These are phyloP conservation scores for Amanita molliuscula DNA, from an alignment of 768 basidiomycete genomes.

Conservation along the genomic window DNA sequence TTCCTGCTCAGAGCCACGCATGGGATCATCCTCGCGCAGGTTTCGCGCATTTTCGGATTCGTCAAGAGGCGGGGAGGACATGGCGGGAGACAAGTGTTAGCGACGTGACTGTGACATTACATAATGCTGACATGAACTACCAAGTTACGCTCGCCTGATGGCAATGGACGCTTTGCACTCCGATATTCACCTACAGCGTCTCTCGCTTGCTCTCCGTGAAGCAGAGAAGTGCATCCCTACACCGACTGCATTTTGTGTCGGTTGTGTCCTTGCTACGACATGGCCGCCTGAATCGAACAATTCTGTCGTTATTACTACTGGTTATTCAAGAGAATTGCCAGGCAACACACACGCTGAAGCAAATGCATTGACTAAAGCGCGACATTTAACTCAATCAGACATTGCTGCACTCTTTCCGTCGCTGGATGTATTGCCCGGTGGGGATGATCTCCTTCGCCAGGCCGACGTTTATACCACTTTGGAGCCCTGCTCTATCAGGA, in stretches of 20 bases:
- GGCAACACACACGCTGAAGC: slow-evolving; percentile 98
- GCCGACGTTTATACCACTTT: slow-evolving; percentile 89
- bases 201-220: slow-evolving; percentile 59
- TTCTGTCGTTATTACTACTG: slow-evolving; percentile 58
- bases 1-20: slow-evolving; percentile 43
- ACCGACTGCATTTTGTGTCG: slow-evolving; percentile 85
- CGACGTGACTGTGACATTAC: background rate
- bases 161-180: background rate
- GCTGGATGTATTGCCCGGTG: slow-evolving; percentile 9
- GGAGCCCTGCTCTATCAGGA: slow-evolving; percentile 89
- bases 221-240: slow-evolving; percentile 61
- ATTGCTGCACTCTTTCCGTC: slow-evolving; percentile 34
- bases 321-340: slow-evolving; percentile 82
- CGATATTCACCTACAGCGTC: slow-evolving; percentile 11
- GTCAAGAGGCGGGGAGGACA: slow-evolving; percentile 42
- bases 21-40: slow-evolving; percentile 43
- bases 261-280: slow-evolving; percentile 59
- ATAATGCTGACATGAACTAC: slow-evolving; percentile 3
- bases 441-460: slow-evolving; percentile 32
- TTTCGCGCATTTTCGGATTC: slow-evolving; percentile 19
- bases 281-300: slow-evolving; percentile 24
- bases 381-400: slow-evolving; percentile 29
- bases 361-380: slow-evolving; percentile 75
- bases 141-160: background rate
- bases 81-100: slow-evolving; percentile 23